Evolutionary conservation across 306 rosid genomes (phyloP), one percentile per base, ranked within the genome.

Genomic region (Corylus avellana): DNA sequence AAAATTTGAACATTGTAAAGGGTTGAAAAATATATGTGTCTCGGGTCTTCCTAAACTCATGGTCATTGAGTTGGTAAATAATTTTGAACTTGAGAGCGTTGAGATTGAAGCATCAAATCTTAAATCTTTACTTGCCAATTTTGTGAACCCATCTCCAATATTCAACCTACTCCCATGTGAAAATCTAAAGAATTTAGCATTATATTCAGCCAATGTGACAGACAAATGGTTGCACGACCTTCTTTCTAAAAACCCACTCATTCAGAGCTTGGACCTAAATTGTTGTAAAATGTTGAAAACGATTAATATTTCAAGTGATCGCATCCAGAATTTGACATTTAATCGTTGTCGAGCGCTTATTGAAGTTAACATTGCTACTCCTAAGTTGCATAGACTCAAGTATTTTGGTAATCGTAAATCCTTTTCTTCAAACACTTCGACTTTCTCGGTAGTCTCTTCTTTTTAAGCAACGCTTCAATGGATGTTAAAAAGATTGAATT

Each of bases 331-430:
- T 12, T 59, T 86, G 55, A 11, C 27, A 63, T 68, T 84, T 64
- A 5, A 22, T 18, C 3, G 70, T 5, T 78, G 84, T 67, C 20
- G 10, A 22, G n/a, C 20, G 4, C 2, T 76, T 76, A 66, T 59
- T 55, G 85, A 74, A 55, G 47, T 79, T 48, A 71, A 67, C 50
- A 32, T 87, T 46, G 71, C 74, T 32, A 75, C 87, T 61, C 84
- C 86, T 42, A 75, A 80, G 67, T 66, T 84, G 62, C 13, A 42
- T 4, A 29, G 32, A 29, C 32, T 29, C 32, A 29, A 29, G 32
- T 29, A 29, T 29, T 29, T 29, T 29, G 32, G 32, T 0, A 2
- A 29, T 29, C 2, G 1, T 29, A 29, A 1, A 29, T 29, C 32
- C 32, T 29, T 29, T 29, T 29, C 32, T 29, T 29, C 32, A 29